phyloP scores from a whole-genome alignment of 495 filamentous ascomycete species.

The Umbilicaria muhlenbergii region DNA sequence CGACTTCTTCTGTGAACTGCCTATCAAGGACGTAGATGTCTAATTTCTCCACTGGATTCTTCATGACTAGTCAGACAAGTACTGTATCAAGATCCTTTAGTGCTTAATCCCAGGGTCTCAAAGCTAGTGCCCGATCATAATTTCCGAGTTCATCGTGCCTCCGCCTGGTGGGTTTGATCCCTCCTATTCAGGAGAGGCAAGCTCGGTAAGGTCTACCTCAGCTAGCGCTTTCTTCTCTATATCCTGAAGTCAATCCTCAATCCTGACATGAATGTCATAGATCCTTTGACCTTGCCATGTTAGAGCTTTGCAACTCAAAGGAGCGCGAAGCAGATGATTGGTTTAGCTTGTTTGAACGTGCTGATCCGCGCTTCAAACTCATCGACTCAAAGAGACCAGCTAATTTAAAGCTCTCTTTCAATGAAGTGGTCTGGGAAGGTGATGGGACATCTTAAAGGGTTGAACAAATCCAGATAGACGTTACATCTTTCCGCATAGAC shows the following conservation, averaged over 20 bases:
- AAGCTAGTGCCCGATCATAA: constrained; percentile 32
- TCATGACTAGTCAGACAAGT: constrained; percentile 8
- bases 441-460: too few relatives aligned
- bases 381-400: constrained; percentile 4
- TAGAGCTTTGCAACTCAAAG: constrained; percentile 18
- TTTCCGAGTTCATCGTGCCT: constrained; percentile 30
- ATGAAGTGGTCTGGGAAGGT: constrained; percentile 3
- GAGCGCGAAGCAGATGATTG: constrained; percentile 21
- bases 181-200: constrained; percentile 6
- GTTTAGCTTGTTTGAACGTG: constrained; percentile 16
- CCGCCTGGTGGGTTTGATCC: constrained; percentile 9
- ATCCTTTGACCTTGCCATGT: constrained; percentile 22
- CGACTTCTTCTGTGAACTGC: constrained; percentile 11
- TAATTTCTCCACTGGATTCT: constrained; percentile 11
- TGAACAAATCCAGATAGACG: too few relatives aligned
- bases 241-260: not conserved
- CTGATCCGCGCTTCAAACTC: constrained; percentile 17
- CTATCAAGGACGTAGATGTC: constrained; percentile 4
- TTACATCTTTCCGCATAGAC: too few relatives aligned
- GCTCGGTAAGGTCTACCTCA: not conserved
- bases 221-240: not conserved
- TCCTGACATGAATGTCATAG: constrained; percentile 7
- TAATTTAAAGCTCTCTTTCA: constrained; percentile 6
- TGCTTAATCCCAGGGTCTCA: constrained; percentile 39
- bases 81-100: constrained; percentile 29